Evolutionary conservation across 139 green algal genomes (phyloP).

Genomic region (Eudorina sp.): DNA sequence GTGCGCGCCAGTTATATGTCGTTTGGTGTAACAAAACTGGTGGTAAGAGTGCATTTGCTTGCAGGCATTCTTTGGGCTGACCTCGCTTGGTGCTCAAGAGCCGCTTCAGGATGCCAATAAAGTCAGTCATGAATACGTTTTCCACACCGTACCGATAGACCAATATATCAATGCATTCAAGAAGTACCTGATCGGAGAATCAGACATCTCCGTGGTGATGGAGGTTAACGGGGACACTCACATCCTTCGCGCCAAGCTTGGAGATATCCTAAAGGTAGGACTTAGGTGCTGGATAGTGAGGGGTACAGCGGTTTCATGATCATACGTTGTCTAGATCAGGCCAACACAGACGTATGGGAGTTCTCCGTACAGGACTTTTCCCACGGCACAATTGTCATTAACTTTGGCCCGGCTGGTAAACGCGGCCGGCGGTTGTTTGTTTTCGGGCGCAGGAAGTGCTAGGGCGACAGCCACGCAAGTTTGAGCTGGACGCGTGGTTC

Average conservation of each 20-base stretch:
- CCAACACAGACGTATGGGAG: no score
- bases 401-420: no score
- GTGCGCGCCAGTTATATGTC: no score
- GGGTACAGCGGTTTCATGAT: no score
- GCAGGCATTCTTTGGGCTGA: conserved; percentile 40
- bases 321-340: no score
- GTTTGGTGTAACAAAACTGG: no score
- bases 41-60: not conserved
- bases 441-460: conserved; percentile 49
- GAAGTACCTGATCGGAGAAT: conserved; percentile 51
- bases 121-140: not conserved
- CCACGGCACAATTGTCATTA: no score
- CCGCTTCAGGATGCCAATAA: conserved; percentile 11
- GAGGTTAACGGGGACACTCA: conserved; percentile 45
- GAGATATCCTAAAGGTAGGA: conserved; percentile 49
- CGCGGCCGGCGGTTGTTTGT: no score
- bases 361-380: no score
- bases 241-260: conserved; percentile 50
- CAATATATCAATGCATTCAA: conserved; percentile 41
- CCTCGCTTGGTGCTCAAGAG: conserved; percentile 7
- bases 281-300: no score
- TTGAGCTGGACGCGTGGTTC: conserved; percentile 59
- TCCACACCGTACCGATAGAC: conserved; percentile 18
- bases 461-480: conserved; percentile 47
- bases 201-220: conserved; percentile 17